These are phyloP conservation scores for Collariella sp. DNA, from an alignment of 495 filamentous ascomycete species.

Conservation along the genomic window DNA sequence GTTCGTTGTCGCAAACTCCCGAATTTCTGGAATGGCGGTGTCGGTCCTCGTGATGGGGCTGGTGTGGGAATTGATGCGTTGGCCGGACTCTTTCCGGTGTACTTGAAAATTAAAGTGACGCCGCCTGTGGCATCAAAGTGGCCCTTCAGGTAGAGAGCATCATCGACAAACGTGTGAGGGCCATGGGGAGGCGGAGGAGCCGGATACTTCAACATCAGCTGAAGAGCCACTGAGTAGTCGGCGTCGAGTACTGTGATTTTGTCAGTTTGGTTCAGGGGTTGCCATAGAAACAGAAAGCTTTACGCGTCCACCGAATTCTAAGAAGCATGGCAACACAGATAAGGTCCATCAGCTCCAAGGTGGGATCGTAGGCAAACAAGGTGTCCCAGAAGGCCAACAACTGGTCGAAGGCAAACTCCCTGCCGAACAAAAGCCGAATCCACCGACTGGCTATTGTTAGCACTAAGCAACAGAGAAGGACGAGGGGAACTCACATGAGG, in stretches of 20 bases:
- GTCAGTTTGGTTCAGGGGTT: conserved; percentile 4
- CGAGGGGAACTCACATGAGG: conserved; percentile 60
- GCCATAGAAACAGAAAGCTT: conserved; percentile 25
- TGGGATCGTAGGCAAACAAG: conserved; percentile 80
- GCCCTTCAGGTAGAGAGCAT: conserved; percentile 75
- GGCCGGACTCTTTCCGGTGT: conserved; percentile 60
- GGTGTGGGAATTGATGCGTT: conserved; percentile 31
- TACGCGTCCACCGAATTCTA: conserved; percentile 83
- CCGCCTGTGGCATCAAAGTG: conserved; percentile 69
- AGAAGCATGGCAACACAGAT: conserved; percentile 92
- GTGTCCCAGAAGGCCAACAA: conserved; percentile 81
- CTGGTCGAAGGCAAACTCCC: conserved; percentile 86
- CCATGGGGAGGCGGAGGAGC: conserved; percentile 51
- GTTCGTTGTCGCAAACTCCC: conserved; percentile 27
- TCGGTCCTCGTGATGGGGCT: conserved; percentile 29
- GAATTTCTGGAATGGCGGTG: conserved; percentile 26
- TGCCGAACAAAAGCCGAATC: conserved; percentile 86
- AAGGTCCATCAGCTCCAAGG: conserved; percentile 73
- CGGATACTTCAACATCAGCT: conserved; percentile 74
- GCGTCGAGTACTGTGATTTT: conserved; percentile 65
- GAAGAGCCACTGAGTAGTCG: conserved; percentile 77
- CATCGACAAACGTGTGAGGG: conserved; percentile 71
- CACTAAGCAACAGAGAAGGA: neutral
- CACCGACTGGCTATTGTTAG: conserved; percentile 58
- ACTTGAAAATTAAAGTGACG: conserved; percentile 67